Percentiles rank a stretch among this genome's conserved stretches.
These are phyloP conservation scores for Rhipidocladum racemiflorum DNA, from an alignment of 176 grass and related monocot species.

Conservation along the genomic window DNA sequence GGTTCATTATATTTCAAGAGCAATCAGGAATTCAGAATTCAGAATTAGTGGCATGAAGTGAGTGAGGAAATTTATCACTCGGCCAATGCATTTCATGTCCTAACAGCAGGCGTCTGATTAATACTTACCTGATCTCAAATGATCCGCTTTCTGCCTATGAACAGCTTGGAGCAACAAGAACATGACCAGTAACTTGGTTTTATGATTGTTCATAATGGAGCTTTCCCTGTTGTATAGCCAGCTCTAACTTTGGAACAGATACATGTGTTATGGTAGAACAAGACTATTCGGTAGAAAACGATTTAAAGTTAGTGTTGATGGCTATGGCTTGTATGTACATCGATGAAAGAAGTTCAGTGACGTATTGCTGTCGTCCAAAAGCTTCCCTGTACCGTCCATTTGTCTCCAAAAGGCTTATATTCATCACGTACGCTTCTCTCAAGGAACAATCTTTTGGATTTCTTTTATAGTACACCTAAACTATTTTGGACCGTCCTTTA, in stretches of 20 bases:
- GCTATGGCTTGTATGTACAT: not conserved
- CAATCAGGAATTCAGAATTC: not conserved
- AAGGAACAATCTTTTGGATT: not conserved
- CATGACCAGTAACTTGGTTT: not conserved
- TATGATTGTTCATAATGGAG: not conserved
- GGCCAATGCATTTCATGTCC: not conserved
- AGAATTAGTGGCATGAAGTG: not conserved
- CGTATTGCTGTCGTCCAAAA: slow-evolving; percentile 50
- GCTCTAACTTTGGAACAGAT: slow-evolving; percentile 31
- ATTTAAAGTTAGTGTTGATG: slow-evolving; percentile 30
- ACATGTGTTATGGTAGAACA: slow-evolving; percentile 19
- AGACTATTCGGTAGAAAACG: slow-evolving; percentile 23
- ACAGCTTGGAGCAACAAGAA: slow-evolving; percentile 13
- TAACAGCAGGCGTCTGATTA: not conserved
- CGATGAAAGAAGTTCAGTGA: slow-evolving; percentile 30
- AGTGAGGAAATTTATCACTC: not conserved
- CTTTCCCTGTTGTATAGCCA: slow-evolving; percentile 6
- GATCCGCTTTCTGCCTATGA: not conserved
- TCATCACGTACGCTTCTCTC: slow-evolving; percentile 21
- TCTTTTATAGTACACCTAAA: too few species aligned
- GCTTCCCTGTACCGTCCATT: slow-evolving; percentile 27
- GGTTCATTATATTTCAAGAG: not conserved
- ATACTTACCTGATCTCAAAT: not conserved
- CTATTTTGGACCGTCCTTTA: too few species aligned
- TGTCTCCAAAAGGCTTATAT: slow-evolving; percentile 32